A percentile compares a stretch with the other conserved stretches of the same genome.
These are phyloP conservation scores for Prosopis cineraria DNA, from an alignment of 306 rosid genomes.

Conservation along the genomic window DNA sequence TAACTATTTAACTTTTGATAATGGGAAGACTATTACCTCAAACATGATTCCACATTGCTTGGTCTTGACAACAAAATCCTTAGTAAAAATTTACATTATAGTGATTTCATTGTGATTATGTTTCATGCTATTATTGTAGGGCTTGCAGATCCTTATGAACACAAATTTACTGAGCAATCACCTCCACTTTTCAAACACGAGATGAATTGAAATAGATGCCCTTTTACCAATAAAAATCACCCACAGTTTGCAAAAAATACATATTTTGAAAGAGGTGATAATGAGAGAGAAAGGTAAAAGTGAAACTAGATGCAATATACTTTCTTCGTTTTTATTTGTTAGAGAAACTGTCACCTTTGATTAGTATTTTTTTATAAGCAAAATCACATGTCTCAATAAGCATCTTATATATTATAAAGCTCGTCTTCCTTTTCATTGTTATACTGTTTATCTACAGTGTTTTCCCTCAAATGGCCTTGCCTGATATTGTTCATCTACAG, in stretches of 20 bases:
- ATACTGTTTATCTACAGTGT: no score
- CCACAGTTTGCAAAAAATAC: background rate
- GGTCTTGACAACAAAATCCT: background rate
- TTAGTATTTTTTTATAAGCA: no score
- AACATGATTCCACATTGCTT: background rate
- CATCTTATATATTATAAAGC: no score
- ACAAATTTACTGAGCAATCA: slow-evolving; percentile 17
- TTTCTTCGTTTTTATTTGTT: no score
- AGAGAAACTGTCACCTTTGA: no score
- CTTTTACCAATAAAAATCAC: no score
- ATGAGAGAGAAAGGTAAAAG: no score
- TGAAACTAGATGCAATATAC: no score
- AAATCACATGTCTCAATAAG: no score
- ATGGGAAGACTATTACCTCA: background rate
- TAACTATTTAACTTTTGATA: slow-evolving; percentile 25
- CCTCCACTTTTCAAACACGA: background rate
- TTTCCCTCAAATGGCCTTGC: no score
- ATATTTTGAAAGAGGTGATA: background rate
- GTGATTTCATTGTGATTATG: slow-evolving; percentile 7
- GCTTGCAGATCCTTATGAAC: slow-evolving; percentile 5
- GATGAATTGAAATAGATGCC: background rate
- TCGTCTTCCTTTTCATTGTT: no score
- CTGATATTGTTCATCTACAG: no score
- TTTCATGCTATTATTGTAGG: slow-evolving; percentile 19
- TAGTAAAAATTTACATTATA: background rate